Percentiles rank a stretch among this genome's conserved stretches.
Evolutionary conservation across 345 rosid species (phyloP).

Genomic region (Syzygium aromaticum): DNA sequence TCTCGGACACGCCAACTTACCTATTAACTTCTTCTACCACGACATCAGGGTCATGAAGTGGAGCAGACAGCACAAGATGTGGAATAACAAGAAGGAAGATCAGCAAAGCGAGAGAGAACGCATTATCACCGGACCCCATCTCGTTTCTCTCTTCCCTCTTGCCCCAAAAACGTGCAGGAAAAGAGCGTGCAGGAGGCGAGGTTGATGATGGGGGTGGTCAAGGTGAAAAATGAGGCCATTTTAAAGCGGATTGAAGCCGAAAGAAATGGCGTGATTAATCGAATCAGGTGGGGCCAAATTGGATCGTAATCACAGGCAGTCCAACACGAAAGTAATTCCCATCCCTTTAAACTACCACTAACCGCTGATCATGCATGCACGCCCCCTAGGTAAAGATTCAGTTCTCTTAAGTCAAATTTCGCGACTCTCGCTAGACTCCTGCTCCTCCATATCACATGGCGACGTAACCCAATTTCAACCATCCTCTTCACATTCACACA

Average conservation of each 20-base stretch:
- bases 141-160: not conserved
- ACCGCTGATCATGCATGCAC: conserved; percentile 1
- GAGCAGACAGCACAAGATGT: conserved; percentile 1
- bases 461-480: not conserved
- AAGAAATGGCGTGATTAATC: conserved; percentile 14
- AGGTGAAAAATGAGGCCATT: not conserved
- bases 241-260: conserved; percentile 1
- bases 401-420: not conserved
- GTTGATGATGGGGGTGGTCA: no score
- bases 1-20: not conserved
- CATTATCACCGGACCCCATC: not conserved
- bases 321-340: not conserved
- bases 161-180: not conserved
- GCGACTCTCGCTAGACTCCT: not conserved
- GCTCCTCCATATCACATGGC: not conserved
- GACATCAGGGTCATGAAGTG: not conserved
- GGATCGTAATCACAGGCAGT: conserved; percentile 1
- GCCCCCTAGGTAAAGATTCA: not conserved
- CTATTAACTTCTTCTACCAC: conserved; percentile 7
- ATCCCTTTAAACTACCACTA: not conserved
- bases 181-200: no score
- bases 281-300: not conserved
- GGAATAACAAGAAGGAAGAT: not conserved
- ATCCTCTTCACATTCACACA: not conserved
- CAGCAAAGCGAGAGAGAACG: not conserved